phyloP scores from a whole-genome alignment of 495 filamentous ascomycete species.

The Aspergillus egyptiacus region DNA sequence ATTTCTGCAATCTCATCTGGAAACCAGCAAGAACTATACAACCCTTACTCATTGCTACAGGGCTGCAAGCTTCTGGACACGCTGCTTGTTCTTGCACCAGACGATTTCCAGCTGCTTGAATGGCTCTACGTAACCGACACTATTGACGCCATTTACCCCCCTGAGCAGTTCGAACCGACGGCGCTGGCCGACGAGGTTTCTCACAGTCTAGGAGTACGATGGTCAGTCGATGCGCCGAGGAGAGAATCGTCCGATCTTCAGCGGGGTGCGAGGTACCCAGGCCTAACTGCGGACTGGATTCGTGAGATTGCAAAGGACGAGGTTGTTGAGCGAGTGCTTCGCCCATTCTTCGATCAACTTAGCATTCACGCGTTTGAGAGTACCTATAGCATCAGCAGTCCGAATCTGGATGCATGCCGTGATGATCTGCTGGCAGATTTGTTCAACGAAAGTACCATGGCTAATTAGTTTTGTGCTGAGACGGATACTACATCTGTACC shows the following conservation, averaged over 20 bases:
- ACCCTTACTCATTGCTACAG: conserved; percentile 68
- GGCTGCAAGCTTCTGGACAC: conserved; percentile 88
- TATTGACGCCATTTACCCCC: conserved; percentile 89
- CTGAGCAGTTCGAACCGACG: conserved; percentile 61
- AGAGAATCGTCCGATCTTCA: conserved; percentile 32
- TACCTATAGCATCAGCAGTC: conserved; percentile 73
- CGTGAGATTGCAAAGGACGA: conserved; percentile 57
- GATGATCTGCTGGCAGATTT: conserved; percentile 69
- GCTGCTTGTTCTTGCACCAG: conserved; percentile 75
- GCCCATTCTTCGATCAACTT: conserved; percentile 84
- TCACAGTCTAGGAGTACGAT: conserved; percentile 59
- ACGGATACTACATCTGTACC: conserved; percentile 2
- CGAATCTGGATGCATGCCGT: conserved; percentile 64
- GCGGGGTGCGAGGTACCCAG: conserved; percentile 31
- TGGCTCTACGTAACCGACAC: conserved; percentile 98
- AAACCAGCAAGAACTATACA: conserved; percentile 70
- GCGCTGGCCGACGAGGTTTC: conserved; percentile 83
- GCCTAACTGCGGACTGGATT: conserved; percentile 40
- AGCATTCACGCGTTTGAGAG: conserved; percentile 90
- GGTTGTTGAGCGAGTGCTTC: conserved; percentile 65
- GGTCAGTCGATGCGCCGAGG: conserved; percentile 27
- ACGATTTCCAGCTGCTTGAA: conserved; percentile 92
- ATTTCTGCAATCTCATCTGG: conserved; percentile 69
- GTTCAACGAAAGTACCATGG: conserved; percentile 67
- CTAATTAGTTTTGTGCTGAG: conserved; percentile 31